Conservation (phyloP, 805 yeast genomes). For the Allodekkera sacchari region DNA sequence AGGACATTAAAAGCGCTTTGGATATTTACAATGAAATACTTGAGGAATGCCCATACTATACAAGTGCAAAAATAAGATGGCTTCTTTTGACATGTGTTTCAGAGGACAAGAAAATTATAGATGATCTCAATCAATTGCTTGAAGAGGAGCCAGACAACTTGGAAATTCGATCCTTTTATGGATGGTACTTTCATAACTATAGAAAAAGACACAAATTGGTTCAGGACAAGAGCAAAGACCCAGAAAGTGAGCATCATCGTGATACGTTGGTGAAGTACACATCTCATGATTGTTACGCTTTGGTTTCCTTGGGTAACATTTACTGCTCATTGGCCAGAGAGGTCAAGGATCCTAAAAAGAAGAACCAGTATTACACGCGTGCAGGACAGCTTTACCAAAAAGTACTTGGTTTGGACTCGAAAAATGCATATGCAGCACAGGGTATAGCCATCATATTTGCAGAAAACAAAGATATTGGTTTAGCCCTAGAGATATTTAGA, state of each 20-base stretch:
- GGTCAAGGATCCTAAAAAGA: constrained; percentile 48
- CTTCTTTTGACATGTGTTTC: constrained; percentile 52
- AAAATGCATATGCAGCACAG: constrained; percentile 93
- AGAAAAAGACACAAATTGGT: constrained; percentile 43
- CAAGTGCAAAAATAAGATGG: constrained; percentile 67
- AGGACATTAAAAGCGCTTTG: constrained; percentile 22
- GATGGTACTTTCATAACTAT: constrained; percentile 72
- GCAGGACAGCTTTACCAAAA: constrained; percentile 92
- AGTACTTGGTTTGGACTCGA: constrained; percentile 74
- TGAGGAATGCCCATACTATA: constrained; percentile 54
- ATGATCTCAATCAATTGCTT: constrained; percentile 49
- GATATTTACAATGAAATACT: constrained; percentile 49
- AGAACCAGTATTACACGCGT: constrained; percentile 68
- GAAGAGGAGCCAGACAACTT: constrained; percentile 48
- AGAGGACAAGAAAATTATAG: constrained; percentile 38
- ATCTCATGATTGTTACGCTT: constrained; percentile 84
- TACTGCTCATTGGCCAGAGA: constrained; percentile 81
- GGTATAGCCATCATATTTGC: constrained; percentile 92
- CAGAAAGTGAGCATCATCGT: constrained; percentile 75
- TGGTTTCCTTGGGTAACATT: constrained; percentile 83
- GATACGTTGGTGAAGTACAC: constrained; percentile 75
- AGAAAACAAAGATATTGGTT: constrained; percentile 64
- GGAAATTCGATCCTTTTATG: constrained; percentile 84
- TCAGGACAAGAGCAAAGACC: constrained; percentile 36
- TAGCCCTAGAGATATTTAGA: constrained; percentile 80